Evolutionary conservation across 1,284 basidiomycete species (phyloP).

Genomic region (Cryptococcus depauperatus): DNA sequence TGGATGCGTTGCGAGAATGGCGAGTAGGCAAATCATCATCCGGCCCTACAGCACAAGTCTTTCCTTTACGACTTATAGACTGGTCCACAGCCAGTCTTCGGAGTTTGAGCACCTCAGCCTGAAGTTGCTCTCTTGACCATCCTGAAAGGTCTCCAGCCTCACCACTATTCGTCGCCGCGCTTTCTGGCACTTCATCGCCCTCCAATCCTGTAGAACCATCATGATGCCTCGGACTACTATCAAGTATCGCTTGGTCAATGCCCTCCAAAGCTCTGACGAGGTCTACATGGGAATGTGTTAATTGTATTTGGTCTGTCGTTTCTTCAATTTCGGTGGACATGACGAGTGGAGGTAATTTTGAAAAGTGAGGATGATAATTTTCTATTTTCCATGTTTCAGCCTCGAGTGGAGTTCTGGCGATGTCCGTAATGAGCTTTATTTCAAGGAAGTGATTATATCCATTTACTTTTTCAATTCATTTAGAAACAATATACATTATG

Average conservation of each 20-base stretch:
- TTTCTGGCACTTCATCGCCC: neutral
- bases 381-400: no score
- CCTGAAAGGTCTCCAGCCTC: constrained; percentile 8
- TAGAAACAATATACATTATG: no score
- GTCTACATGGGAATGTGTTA: constrained; percentile 7
- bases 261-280: constrained; percentile 12
- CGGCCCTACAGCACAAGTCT: neutral
- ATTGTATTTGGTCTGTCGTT: no score
- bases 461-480: no score
- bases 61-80: neutral
- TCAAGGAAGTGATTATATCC: no score
- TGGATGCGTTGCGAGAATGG: neutral
- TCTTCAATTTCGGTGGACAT: no score
- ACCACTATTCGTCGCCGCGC: neutral
- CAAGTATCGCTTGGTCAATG: constrained; percentile 3
- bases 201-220: constrained; percentile 5
- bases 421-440: no score
- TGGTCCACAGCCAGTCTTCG: constrained; percentile 10
- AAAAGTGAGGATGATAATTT: no score
- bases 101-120: constrained; percentile 25
- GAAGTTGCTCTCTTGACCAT: constrained; percentile 25
- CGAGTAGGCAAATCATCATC: neutral
- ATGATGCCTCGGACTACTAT: no score
- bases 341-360: no score
- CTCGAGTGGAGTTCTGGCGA: no score